Conservation (phyloP, 352 stramenopile species). For the Elongisporangium undulatum region DNA sequence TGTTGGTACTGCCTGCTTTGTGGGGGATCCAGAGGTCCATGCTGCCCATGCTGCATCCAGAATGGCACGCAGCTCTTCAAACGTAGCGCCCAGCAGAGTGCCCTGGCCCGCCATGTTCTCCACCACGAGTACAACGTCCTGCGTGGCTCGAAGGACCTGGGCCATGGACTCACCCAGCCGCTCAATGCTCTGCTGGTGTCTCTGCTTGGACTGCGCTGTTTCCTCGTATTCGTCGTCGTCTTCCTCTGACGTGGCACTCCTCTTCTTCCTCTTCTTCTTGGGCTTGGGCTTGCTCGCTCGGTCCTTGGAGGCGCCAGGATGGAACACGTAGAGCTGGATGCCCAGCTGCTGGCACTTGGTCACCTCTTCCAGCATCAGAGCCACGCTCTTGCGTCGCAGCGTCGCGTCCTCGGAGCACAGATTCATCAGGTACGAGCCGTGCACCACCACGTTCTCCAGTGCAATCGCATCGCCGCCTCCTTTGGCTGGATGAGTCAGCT, state of each 20-base stretch:
- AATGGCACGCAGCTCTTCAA: constrained; percentile 29
- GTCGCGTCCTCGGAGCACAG: constrained; percentile 28
- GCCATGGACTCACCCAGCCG: constrained; percentile 27
- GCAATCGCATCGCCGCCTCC: constrained; percentile 3
- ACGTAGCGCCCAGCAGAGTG: constrained; percentile 26
- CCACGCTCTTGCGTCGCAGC: constrained; percentile 27
- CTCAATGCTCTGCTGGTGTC: constrained; percentile 15
- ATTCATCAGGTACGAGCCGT: constrained; percentile 45
- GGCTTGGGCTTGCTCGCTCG: constrained; percentile 4
- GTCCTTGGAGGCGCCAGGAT: constrained; percentile 24
- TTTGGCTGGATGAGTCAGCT: constrained; percentile 8
- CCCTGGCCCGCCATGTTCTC: constrained; percentile 47
- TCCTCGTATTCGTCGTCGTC: constrained; percentile 4
- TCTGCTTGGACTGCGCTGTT: background rate
- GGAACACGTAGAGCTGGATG: constrained; percentile 35
- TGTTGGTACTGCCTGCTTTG: background rate
- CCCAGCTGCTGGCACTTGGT: constrained; percentile 29
- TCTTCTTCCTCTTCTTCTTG: constrained; percentile 8
- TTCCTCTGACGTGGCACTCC: background rate
- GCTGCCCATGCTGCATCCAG: constrained; percentile 14
- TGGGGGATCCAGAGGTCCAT: background rate
- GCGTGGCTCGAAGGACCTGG: constrained; percentile 18
- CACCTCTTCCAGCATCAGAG: constrained; percentile 39
- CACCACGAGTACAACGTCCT: constrained; percentile 24
- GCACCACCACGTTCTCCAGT: constrained; percentile 21